Evolutionary conservation across 495 filamentous ascomycete genomes (phyloP).

Genomic region (Podospora pseudocomata): DNA sequence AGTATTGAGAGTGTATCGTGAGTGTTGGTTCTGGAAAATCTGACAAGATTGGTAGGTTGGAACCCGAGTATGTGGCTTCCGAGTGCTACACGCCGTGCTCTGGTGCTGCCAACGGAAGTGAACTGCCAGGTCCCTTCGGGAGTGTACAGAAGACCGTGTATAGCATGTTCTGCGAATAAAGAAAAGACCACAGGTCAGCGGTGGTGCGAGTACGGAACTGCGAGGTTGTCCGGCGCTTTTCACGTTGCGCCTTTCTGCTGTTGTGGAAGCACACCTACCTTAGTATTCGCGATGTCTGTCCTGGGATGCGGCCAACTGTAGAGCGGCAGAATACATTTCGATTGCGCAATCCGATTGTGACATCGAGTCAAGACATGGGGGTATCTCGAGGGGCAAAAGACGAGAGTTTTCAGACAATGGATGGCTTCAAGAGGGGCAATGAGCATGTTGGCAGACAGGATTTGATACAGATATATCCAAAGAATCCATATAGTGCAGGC

Average conservation of each 20-base stretch:
- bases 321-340: neutral
- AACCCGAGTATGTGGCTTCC: neutral
- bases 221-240: neutral
- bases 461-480: too few species aligned
- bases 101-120: neutral
- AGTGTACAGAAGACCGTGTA: neutral
- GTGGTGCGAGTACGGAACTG: neutral
- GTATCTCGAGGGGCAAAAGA: too few species aligned
- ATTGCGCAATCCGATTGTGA: neutral
- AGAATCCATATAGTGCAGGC: too few species aligned
- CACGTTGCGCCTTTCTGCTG: neutral
- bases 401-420: too few species aligned
- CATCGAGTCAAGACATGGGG: too few species aligned
- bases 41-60: neutral
- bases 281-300: neutral
- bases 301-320: neutral
- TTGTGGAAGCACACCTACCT: neutral
- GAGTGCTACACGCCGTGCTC: neutral
- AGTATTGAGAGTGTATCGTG: neutral
- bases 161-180: too few species aligned
- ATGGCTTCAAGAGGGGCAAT: too few species aligned
- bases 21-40: neutral
- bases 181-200: neutral
- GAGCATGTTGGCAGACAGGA: too few species aligned
- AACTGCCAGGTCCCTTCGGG: neutral